These are phyloP conservation scores for Casuarina equisetifolia DNA, from an alignment of 306 rosid species.

Conservation along the genomic window DNA sequence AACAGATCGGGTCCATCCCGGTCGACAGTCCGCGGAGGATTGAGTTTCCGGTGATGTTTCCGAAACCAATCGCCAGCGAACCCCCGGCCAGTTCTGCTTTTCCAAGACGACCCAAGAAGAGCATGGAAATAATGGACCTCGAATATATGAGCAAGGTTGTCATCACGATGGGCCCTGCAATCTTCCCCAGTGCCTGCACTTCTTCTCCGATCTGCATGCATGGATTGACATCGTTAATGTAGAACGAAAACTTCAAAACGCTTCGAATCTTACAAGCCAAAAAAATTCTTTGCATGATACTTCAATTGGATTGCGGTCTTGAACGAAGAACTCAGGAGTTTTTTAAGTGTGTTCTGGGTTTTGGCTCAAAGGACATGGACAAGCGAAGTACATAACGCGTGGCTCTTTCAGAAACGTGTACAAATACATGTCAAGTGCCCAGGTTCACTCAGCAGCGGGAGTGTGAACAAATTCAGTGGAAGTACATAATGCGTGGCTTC, in stretches of 20 bases:
- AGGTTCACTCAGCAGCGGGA: background rate
- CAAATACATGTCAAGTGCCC: background rate
- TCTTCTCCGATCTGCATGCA: slow-evolving; percentile 71
- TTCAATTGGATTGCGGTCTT: too few species aligned
- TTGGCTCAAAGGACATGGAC: background rate
- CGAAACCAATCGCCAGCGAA: slow-evolving; percentile 78
- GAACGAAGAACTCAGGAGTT: background rate
- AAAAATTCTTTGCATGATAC: too few species aligned
- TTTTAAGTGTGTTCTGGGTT: background rate
- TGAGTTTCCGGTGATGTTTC: slow-evolving; percentile 76
- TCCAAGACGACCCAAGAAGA: slow-evolving; percentile 82
- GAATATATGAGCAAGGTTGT: slow-evolving; percentile 65
- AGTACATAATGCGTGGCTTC: background rate
- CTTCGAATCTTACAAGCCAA: background rate
- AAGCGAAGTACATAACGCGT: background rate
- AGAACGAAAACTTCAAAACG: background rate
- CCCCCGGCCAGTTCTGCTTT: slow-evolving; percentile 84
- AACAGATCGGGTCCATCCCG: slow-evolving; percentile 94
- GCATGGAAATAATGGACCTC: slow-evolving; percentile 68
- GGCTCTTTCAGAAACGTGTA: background rate
- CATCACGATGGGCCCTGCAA: slow-evolving; percentile 64
- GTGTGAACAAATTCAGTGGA: slow-evolving; percentile 2
- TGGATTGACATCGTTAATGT: slow-evolving; percentile 20
- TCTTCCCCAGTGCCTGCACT: slow-evolving; percentile 49
- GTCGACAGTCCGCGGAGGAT: slow-evolving; percentile 65